Evolutionary conservation across 306 rosid species (phyloP).

Genomic region (Rosa persica): DNA sequence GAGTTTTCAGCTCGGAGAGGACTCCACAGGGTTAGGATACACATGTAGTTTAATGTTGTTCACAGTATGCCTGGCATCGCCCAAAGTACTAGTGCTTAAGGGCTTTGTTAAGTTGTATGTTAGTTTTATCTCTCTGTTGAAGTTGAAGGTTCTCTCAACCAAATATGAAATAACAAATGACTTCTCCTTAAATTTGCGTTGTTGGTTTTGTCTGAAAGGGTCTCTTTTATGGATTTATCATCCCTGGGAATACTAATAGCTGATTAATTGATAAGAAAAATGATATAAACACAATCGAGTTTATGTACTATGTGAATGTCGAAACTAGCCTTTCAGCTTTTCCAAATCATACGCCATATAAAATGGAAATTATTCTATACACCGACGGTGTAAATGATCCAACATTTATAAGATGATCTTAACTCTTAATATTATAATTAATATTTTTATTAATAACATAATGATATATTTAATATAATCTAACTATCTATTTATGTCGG

Average conservation of each 20-base stretch:
- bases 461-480: too few relatives aligned
- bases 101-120: slow-evolving; percentile 3
- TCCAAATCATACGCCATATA: too few relatives aligned
- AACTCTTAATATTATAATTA: too few relatives aligned
- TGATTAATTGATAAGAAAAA: too few relatives aligned
- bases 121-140: neutral
- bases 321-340: too few relatives aligned
- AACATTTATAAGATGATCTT: too few relatives aligned
- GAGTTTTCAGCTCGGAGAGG: neutral
- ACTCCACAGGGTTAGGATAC: slow-evolving; percentile 5
- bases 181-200: neutral
- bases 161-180: neutral
- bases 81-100: neutral
- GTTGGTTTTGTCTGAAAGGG: neutral
- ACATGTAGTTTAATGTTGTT: neutral
- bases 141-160: slow-evolving; percentile 4
- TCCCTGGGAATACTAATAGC: neutral
- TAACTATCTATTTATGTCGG: too few relatives aligned
- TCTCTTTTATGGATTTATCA: neutral
- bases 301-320: too few relatives aligned
- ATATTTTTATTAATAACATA: too few relatives aligned
- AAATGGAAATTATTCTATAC: too few relatives aligned
- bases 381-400: too few relatives aligned
- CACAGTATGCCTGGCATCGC: neutral
- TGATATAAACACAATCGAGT: too few relatives aligned